phyloP scores from a whole-genome alignment of 176 grass and related monocot genomes.

The Paspalum vaginatum region DNA sequence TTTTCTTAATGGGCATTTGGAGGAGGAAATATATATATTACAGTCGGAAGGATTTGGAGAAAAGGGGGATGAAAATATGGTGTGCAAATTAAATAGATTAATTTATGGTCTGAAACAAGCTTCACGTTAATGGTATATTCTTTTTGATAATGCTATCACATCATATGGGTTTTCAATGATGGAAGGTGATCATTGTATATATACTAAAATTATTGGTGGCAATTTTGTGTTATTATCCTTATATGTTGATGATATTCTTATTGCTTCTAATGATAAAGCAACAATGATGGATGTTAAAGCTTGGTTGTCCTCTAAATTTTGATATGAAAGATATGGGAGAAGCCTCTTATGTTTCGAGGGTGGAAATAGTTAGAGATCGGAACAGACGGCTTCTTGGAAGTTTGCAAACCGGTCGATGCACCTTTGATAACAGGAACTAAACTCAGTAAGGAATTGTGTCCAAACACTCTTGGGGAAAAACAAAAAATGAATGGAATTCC shows the following conservation, averaged over 20 bases:
- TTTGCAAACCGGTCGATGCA: neutral
- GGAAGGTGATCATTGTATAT: neutral
- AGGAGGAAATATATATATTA: neutral
- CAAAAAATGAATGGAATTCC: constrained; percentile 4
- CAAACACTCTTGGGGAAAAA: neutral
- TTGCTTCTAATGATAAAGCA: neutral
- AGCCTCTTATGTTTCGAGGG: neutral
- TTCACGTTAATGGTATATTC: neutral
- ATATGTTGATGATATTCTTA: constrained; percentile 1
- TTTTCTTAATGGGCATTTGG: neutral
- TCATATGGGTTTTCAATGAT: constrained; percentile 3
- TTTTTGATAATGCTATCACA: neutral
- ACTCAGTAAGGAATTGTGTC: neutral
- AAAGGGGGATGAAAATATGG: neutral
- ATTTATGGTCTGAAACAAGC: too few relatives aligned
- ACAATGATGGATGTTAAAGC: neutral
- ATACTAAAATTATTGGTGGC: neutral
- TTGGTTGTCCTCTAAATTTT: neutral
- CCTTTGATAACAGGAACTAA: neutral
- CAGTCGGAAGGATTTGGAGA: neutral
- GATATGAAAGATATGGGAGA: neutral
- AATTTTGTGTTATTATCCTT: neutral
- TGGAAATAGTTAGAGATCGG: neutral
- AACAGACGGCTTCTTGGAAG: neutral
- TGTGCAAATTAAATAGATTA: neutral